Base-by-base conservation (phyloP, 257 asterid genomes). In the Verbena officinalis region DNA sequence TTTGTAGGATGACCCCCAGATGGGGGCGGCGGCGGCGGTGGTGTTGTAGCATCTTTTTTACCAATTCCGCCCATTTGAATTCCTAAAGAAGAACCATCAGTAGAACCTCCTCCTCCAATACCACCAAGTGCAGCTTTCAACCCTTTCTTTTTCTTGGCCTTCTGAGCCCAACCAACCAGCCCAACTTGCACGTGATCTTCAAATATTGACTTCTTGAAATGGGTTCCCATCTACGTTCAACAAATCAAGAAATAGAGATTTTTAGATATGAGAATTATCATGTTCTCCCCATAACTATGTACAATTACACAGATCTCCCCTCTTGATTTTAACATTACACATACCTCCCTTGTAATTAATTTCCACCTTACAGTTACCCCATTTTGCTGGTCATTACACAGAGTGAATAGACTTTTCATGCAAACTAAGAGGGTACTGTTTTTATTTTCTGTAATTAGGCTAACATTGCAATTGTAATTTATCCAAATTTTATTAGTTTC, bases 161-260 rank as follows among this genome's bases (percentile, higher is more conserved):
- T 90, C 21, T 82, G 83, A 19, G 93, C 95, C 99, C 97, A 94
- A 0, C 95, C 96, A 8, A 88, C 75, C 12, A 94, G 89, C 58
- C 99, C 91, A 3, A 24, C 90, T 86, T 86, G 99, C 64, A 94
- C 77, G 22, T 88, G 96, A 70, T 88, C 96, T 0, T 90, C 96
- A 30, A 94, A 94, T 75, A 94, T 90, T 3, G 99, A 84, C 70
- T 80, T 90, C 83, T 94, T 94, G 86, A 90, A 94, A 73, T 84
- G 76, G 7, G 96, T 90, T 62, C 99, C 99, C 99, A 94, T 94
- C 99, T 94, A 34, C 65, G 15, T 59, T 65, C 38, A 46, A 59
- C 46, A 9, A 17, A 31, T n/a, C 45, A 68, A 57, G 27, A 55
- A 38, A 55, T 14, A 51, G 21, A 66, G 14, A 20, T 58, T 31